Conservation (phyloP, 2,329 filamentous ascomycete genomes). For the Orbilia oligospora region DNA sequence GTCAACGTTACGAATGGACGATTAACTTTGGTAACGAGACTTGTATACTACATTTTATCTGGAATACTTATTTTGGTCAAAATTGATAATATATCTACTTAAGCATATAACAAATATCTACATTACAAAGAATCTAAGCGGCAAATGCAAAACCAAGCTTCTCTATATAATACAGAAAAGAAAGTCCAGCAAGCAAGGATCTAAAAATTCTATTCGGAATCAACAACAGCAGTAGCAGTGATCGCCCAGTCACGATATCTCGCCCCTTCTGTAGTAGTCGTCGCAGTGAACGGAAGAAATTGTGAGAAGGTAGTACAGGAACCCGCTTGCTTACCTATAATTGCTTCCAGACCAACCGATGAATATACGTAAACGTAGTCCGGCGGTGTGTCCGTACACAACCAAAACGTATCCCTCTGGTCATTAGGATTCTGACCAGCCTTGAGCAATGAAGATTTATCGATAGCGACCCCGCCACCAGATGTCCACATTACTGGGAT, state of each 20-base stretch:
- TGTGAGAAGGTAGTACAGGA: neutral
- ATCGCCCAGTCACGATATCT: too few relatives aligned
- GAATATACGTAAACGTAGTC: constrained; percentile 3
- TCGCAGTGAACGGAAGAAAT: neutral
- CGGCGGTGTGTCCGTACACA: neutral
- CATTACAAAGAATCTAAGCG: too few relatives aligned
- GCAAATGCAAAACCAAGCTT: too few relatives aligned
- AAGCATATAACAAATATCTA: too few relatives aligned
- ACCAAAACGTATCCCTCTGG: constrained; percentile 10
- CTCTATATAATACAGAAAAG: neutral
- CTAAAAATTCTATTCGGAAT: neutral
- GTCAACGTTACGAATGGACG: neutral
- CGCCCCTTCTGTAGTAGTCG: neutral
- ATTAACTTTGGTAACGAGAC: constrained; percentile 4
- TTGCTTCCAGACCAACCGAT: neutral
- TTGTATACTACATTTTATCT: constrained; percentile 14
- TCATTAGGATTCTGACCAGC: neutral
- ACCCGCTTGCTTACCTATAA: neutral
- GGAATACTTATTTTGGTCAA: neutral
- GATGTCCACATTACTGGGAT: neutral
- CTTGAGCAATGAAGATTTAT: neutral
- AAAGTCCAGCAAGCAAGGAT: too few relatives aligned
- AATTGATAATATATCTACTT: constrained; percentile 2
- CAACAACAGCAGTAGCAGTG: neutral
- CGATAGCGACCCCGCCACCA: neutral